Evolutionary conservation across 2,329 filamentous ascomycete species (phyloP).

Genomic region (Calonectria multiphialidica): DNA sequence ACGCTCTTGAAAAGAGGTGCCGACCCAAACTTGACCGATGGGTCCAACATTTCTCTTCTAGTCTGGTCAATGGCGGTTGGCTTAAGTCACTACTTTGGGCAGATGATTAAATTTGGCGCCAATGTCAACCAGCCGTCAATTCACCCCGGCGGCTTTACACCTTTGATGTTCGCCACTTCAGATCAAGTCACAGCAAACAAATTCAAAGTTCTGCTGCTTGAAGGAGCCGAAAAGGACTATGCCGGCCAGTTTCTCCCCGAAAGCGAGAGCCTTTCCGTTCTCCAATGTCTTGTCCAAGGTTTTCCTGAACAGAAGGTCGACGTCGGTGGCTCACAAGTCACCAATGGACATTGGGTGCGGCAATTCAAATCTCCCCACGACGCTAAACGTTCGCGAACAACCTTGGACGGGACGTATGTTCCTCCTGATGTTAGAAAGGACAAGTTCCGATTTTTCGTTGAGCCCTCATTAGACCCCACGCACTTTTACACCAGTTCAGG

Average conservation of each 20-base stretch:
- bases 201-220: not conserved
- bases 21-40: not conserved
- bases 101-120: not conserved
- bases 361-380: not conserved
- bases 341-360: not conserved
- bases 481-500: not conserved
- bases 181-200: not conserved
- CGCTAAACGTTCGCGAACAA: not conserved
- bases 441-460: slow-evolving; percentile 1
- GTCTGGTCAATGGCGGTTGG: not conserved
- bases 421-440: not conserved
- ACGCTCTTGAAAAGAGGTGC: not conserved
- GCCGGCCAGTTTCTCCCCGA: not conserved
- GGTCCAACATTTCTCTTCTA: not conserved
- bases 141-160: not conserved
- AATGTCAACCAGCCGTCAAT: slow-evolving; percentile 7
- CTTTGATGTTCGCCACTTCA: slow-evolving; percentile 22
- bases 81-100: not conserved
- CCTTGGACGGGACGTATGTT: not conserved
- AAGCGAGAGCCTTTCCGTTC: not conserved
- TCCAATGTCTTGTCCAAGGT: slow-evolving; percentile 20
- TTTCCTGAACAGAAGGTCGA: not conserved
- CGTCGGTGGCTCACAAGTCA: not conserved
- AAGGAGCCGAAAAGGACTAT: not conserved
- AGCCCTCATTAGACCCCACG: not conserved